Evolutionary conservation across 139 green algal species (phyloP).

Genomic region (Astrephomene gubernaculifera): DNA sequence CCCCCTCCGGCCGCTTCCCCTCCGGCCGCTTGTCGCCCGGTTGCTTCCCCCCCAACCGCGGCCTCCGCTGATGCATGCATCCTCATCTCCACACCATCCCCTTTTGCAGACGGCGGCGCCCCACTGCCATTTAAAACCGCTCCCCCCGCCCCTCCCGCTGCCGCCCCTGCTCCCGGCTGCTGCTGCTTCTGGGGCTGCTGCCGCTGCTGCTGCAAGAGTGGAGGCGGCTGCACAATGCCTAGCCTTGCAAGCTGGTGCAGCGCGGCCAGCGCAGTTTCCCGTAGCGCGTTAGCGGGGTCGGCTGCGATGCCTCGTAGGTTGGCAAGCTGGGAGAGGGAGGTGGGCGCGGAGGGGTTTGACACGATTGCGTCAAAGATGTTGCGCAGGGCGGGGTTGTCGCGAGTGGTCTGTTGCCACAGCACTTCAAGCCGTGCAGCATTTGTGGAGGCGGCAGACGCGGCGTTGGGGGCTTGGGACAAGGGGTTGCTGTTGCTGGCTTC

Average conservation of each 20-base stretch:
- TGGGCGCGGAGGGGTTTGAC: not conserved
- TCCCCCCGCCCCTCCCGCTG: not conserved
- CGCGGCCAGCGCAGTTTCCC: not conserved
- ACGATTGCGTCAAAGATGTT: not conserved
- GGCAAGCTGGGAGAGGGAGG: not conserved
- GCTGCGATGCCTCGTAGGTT: not conserved
- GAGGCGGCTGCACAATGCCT: not conserved
- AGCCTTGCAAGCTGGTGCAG: slow-evolving; percentile 30
- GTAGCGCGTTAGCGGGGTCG: not conserved
- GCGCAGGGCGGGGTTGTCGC: not conserved
- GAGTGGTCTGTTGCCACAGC: too few relatives aligned
- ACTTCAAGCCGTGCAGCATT: too few relatives aligned
- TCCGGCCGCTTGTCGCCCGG: too few relatives aligned
- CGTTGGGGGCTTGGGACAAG: too few relatives aligned
- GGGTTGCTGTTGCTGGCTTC: not conserved
- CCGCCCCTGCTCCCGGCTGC: not conserved
- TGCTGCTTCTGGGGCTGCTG: not conserved
- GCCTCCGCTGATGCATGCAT: not conserved
- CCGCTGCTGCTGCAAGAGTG: not conserved
- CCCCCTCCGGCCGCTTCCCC: too few relatives aligned
- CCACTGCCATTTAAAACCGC: not conserved
- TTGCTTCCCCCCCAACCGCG: too few relatives aligned
- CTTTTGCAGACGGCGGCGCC: not conserved
- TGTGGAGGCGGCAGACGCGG: not conserved
- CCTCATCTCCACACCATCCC: not conserved